These are phyloP conservation scores for Pythium folliculosum DNA, from an alignment of 352 stramenopile genomes.

Conservation along the genomic window DNA sequence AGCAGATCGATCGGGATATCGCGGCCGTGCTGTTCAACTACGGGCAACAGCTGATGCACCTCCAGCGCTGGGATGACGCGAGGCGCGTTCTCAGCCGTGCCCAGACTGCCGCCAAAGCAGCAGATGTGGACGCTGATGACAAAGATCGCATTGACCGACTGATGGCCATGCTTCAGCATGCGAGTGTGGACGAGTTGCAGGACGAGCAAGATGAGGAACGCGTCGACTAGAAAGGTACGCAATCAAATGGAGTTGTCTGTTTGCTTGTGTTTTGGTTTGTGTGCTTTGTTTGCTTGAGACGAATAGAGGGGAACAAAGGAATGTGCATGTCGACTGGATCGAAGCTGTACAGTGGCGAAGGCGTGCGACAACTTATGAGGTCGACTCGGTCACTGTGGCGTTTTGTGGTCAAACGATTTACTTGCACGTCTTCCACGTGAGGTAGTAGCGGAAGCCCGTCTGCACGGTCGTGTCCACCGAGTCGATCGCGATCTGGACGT, in stretches of 20 bases:
- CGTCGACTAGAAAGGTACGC: neutral
- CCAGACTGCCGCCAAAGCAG: slow-evolving; percentile 4
- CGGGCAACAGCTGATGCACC: slow-evolving; percentile 32
- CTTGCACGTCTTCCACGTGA: slow-evolving; percentile 35
- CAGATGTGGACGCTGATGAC: slow-evolving; percentile 11
- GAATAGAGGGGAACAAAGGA: neutral
- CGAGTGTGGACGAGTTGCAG: neutral
- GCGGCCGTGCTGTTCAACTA: slow-evolving; percentile 39
- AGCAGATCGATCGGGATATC: slow-evolving; percentile 35
- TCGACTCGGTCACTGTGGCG: neutral
- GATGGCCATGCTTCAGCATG: slow-evolving; percentile 9
- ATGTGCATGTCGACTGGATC: neutral
- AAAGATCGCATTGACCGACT: slow-evolving; percentile 21
- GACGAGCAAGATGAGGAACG: neutral
- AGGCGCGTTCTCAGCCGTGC: slow-evolving; percentile 17
- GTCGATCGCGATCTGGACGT: slow-evolving; percentile 53
- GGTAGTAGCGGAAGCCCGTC: slow-evolving; percentile 49
- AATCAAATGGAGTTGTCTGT: neutral
- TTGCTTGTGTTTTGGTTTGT: neutral
- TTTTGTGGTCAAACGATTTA: neutral
- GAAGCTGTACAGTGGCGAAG: neutral
- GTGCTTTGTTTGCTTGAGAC: neutral
- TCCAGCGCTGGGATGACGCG: slow-evolving; percentile 35
- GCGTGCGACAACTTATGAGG: neutral
- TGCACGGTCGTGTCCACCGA: slow-evolving; percentile 55